These are phyloP conservation scores for Plantago coronopus DNA, from an alignment of 305 asterid genomes.

Conservation along the genomic window DNA sequence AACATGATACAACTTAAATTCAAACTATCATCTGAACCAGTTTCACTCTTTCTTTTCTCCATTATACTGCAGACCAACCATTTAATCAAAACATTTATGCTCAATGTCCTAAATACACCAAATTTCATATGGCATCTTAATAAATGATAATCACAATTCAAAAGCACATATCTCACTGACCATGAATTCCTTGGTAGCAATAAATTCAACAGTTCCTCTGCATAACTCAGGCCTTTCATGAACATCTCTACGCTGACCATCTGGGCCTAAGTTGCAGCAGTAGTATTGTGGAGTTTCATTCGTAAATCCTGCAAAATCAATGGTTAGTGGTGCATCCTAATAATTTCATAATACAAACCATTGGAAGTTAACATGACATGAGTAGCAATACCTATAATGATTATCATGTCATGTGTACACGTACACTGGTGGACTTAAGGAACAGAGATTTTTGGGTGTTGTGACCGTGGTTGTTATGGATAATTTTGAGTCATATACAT, in stretches of 20 bases:
- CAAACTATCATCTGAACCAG: too few relatives aligned
- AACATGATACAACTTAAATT: too few relatives aligned
- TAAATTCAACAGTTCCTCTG: constrained; percentile 97
- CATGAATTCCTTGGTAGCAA: constrained; percentile 88
- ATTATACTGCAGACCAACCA: too few relatives aligned
- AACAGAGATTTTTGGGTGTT: background rate
- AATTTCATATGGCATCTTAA: constrained; percentile 13
- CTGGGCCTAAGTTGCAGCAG: constrained; percentile 98
- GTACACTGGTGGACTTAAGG: background rate
- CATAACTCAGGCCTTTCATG: constrained; percentile 97
- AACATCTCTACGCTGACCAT: constrained; percentile 98
- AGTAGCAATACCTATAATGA: background rate
- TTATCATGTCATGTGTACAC: background rate
- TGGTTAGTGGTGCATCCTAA: constrained; percentile 4
- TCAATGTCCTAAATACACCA: constrained; percentile 7
- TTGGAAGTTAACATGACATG: too few relatives aligned
- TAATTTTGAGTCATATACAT: background rate
- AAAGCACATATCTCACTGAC: constrained; percentile 42
- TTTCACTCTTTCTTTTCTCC: too few relatives aligned
- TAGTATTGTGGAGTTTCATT: constrained; percentile 97
- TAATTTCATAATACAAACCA: background rate
- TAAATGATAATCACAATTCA: background rate
- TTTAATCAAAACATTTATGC: background rate
- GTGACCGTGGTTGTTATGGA: background rate
- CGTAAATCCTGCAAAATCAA: constrained; percentile 62